phyloP scores from a whole-genome alignment of 352 stramenopile genomes.

The Globisporangium sylvaticum region DNA sequence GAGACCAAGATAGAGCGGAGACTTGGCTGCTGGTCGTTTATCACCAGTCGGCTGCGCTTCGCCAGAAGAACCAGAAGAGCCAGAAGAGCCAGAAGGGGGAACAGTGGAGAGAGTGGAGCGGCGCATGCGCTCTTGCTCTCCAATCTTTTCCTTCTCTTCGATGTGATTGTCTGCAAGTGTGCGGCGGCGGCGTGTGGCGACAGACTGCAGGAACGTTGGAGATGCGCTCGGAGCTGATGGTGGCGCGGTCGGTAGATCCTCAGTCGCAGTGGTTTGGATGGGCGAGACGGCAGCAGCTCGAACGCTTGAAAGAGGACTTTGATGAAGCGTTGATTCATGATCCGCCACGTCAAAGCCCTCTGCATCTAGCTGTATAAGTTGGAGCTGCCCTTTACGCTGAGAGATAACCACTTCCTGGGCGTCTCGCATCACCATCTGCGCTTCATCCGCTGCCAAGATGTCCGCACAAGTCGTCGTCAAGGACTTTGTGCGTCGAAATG shows the following conservation, averaged over 20 bases:
- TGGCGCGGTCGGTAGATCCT: not conserved
- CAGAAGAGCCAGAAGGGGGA: not conserved
- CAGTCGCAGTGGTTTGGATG: not conserved
- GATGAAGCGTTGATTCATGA: too few relatives aligned
- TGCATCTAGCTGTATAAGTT: not conserved
- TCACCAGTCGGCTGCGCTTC: not conserved
- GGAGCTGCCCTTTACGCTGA: not conserved
- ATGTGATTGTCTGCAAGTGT: slow-evolving; percentile 18
- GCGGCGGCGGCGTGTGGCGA: slow-evolving; percentile 14
- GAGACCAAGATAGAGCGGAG: slow-evolving; percentile 41
- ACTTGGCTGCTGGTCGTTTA: slow-evolving; percentile 15
- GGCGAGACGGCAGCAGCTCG: slow-evolving; percentile 1
- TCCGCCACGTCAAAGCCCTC: not conserved
- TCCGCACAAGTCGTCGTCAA: slow-evolving; percentile 11
- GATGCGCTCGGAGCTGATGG: not conserved
- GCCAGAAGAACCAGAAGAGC: not conserved
- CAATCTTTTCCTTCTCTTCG: slow-evolving; percentile 1
- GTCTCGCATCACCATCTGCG: not conserved
- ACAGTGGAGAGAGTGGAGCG: slow-evolving; percentile 10
- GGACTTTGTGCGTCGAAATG: slow-evolving; percentile 8
- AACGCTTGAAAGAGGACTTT: not conserved
- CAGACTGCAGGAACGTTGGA: slow-evolving; percentile 13
- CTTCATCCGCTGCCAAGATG: slow-evolving; percentile 11
- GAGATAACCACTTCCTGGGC: not conserved
- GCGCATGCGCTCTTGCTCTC: slow-evolving; percentile 1